phyloP scores from a whole-genome alignment of 2,329 filamentous ascomycete species.

The Pseudogymnoascus sp. region DNA sequence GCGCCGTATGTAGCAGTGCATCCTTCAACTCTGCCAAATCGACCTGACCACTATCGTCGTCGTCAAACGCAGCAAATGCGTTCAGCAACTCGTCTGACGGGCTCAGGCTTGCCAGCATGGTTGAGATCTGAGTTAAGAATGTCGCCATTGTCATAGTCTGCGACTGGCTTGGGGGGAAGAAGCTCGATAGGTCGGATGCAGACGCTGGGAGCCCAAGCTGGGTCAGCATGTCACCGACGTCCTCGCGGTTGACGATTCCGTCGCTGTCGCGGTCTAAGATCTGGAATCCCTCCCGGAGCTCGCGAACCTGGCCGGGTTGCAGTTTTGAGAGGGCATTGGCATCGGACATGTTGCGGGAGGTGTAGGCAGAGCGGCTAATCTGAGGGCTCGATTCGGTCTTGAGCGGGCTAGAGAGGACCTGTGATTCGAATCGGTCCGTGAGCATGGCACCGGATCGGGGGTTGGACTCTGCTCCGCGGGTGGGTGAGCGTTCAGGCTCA shows the following conservation, averaged over 20 bases:
- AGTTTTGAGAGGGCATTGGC: slow-evolving; percentile 59
- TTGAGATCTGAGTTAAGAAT: slow-evolving; percentile 76
- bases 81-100: slow-evolving; percentile 73
- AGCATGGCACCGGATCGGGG: slow-evolving; percentile 25
- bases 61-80: slow-evolving; percentile 90
- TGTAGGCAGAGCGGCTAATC: slow-evolving; percentile 19
- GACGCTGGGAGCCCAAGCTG: slow-evolving; percentile 74
- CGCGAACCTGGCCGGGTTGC: slow-evolving; percentile 73
- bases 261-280: slow-evolving; percentile 86
- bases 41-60: slow-evolving; percentile 89
- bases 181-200: slow-evolving; percentile 61
- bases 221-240: slow-evolving; percentile 78
- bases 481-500: slow-evolving; percentile 28
- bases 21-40: slow-evolving; percentile 76
- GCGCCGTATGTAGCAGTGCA: slow-evolving; percentile 71
- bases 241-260: slow-evolving; percentile 70
- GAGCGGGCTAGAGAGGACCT: slow-evolving; percentile 22
- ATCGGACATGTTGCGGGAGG: slow-evolving; percentile 23
- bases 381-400: slow-evolving; percentile 26
- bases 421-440: slow-evolving; percentile 10
- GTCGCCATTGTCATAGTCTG: slow-evolving; percentile 74
- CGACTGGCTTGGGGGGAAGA: slow-evolving; percentile 67
- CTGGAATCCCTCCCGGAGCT: slow-evolving; percentile 86
- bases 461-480: slow-evolving; percentile 21
- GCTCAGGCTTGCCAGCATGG: slow-evolving; percentile 65